These are phyloP conservation scores for Dictyostelium purpureum DNA, from an alignment of 78 protist species.

Conservation along the genomic window DNA sequence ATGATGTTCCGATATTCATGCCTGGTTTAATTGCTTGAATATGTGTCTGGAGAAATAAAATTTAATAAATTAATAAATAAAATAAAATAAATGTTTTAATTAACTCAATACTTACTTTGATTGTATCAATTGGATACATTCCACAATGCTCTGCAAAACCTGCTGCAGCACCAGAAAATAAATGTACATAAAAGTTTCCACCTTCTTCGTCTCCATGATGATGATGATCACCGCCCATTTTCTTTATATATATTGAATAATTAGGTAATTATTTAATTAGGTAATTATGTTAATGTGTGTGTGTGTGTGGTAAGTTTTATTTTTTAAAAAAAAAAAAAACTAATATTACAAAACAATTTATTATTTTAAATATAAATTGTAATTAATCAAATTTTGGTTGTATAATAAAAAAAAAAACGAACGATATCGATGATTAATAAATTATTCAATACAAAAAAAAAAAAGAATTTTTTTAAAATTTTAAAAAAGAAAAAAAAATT, in stretches of 20 bases:
- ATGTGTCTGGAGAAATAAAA: conserved; percentile 23
- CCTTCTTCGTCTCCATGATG: conserved; percentile 49
- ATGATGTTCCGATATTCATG: not conserved
- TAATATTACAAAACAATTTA: not conserved
- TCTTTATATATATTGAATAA: too few relatives aligned
- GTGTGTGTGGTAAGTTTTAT: too few relatives aligned
- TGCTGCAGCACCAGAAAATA: conserved; percentile 82
- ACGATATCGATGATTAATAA: too few relatives aligned
- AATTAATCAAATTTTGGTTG: not conserved
- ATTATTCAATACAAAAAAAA: not conserved
- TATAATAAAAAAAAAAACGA: too few relatives aligned
- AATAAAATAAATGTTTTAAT: too few relatives aligned
- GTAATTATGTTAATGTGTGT: too few relatives aligned
- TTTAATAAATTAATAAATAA: not conserved
- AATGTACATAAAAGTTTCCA: conserved; percentile 70
- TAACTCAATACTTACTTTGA: conserved; percentile 61
- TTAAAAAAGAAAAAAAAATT: not conserved
- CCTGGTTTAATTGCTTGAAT: conserved; percentile 68
- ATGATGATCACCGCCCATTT: conserved; percentile 39
- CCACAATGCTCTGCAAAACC: conserved; percentile 86
- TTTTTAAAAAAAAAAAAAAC: too few relatives aligned
- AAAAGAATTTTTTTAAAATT: not conserved
- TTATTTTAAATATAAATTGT: not conserved
- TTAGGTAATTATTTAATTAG: too few relatives aligned
- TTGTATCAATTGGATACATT: conserved; percentile 90